Evolutionary conservation across 1,139 yeast genomes (phyloP).

Genomic region (Saccharomyces pastorianus): DNA sequence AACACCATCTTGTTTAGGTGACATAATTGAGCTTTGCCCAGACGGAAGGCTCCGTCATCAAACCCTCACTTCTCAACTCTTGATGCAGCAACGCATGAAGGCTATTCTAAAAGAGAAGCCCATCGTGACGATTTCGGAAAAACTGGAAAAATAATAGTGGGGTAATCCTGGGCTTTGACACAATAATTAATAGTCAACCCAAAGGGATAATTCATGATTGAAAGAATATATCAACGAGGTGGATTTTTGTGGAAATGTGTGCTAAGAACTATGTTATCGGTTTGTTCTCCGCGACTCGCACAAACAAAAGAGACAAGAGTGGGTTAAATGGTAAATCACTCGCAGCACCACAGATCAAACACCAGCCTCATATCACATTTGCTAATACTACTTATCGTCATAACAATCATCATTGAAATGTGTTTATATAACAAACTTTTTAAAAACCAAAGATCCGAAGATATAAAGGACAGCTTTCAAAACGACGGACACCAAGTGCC

Average conservation of each 20-base stretch:
- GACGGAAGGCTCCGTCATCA: neutral
- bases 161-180: neutral
- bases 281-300: neutral
- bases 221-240: neutral
- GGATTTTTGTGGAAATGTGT: neutral
- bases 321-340: neutral
- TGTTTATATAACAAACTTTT: conserved; percentile 12
- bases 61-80: neutral
- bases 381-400: neutral
- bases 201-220: neutral
- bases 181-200: neutral
- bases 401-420: conserved; percentile 9
- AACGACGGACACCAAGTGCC: neutral
- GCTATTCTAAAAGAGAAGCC: neutral
- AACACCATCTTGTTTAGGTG: neutral
- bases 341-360: neutral
- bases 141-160: neutral
- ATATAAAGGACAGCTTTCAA: conserved; percentile 5
- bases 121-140: neutral
- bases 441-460: conserved; percentile 5
- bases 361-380: neutral
- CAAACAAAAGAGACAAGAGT: neutral
- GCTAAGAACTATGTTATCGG: neutral
- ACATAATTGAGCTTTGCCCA: neutral
- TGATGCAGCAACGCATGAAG: neutral